A percentile compares a stretch with the other conserved stretches of the same genome.
These are phyloP conservation scores for Plasmodium knowlesi DNA, from an alignment of 169 alveolate genomes.

Conservation along the genomic window DNA sequence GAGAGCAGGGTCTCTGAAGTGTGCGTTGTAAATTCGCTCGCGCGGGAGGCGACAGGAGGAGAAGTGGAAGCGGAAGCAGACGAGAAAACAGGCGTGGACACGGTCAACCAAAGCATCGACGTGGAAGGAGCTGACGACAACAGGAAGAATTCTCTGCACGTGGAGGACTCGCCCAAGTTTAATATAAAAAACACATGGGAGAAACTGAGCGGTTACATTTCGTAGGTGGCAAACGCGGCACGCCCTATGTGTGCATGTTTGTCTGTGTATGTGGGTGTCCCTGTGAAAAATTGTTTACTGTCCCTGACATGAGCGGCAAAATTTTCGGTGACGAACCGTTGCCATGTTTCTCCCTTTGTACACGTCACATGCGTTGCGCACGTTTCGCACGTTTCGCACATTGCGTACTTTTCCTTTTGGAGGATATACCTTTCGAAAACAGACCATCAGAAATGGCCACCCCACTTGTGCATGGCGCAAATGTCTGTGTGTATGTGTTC, in stretches of 20 bases:
- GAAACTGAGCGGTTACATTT: conserved; percentile 56
- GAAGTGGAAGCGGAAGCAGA: neutral
- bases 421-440: neutral
- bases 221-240: conserved; percentile 5
- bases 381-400: neutral
- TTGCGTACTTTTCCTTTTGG: neutral
- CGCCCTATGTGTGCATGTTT: neutral
- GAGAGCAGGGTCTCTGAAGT: neutral
- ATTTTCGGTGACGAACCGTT: neutral
- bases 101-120: neutral
- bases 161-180: conserved; percentile 48
- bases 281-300: neutral
- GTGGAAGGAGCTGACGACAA: neutral
- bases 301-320: neutral
- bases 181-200: conserved; percentile 74
- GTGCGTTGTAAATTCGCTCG: neutral
- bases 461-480: neutral
- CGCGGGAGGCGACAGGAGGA: neutral
- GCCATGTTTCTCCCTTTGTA: neutral
- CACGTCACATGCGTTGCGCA: neutral
- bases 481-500: neutral
- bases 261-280: neutral
- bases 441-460: neutral
- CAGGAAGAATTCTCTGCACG: neutral
- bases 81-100: neutral